These are phyloP conservation scores for Aspergillus uvarum DNA, from an alignment of 2,329 filamentous ascomycete species.

Conservation along the genomic window DNA sequence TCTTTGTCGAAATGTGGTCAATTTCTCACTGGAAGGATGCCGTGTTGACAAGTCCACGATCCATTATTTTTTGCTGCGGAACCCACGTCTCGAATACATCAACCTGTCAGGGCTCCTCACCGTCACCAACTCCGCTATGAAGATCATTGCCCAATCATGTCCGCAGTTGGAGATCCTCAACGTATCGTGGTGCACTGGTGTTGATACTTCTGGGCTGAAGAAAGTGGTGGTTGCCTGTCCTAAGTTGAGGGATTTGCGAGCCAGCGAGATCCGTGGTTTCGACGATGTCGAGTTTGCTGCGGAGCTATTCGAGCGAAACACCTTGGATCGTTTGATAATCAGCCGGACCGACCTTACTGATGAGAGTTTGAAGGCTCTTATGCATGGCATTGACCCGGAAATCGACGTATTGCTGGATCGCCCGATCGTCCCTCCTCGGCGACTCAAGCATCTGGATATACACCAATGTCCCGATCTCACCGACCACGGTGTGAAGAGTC, in stretches of 20 bases:
- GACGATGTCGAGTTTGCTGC: constrained; percentile 70
- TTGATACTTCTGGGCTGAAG: constrained; percentile 74
- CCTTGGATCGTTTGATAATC: constrained; percentile 76
- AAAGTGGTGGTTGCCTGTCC: constrained; percentile 71
- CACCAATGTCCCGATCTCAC: constrained; percentile 76
- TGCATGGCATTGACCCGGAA: constrained; percentile 73
- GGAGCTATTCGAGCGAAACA: constrained; percentile 76
- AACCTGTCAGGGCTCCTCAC: constrained; percentile 80
- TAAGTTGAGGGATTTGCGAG: constrained; percentile 74
- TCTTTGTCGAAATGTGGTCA: constrained; percentile 81
- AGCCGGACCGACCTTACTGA: constrained; percentile 77
- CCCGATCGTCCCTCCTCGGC: constrained; percentile 73
- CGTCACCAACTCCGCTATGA: constrained; percentile 77
- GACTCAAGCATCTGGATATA: constrained; percentile 79
- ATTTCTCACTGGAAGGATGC: constrained; percentile 86
- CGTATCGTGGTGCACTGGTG: constrained; percentile 87
- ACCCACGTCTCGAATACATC: constrained; percentile 74
- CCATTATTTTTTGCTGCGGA: constrained; percentile 75
- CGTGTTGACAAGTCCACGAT: constrained; percentile 77
- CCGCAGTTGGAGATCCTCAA: constrained; percentile 80
- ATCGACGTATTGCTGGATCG: constrained; percentile 77
- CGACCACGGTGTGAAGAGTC: constrained; percentile 65
- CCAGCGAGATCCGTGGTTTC: constrained; percentile 78
- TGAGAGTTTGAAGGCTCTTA: constrained; percentile 67
- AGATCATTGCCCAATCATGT: constrained; percentile 78